phyloP scores from a whole-genome alignment of 441 rosid species.

The Kokia cookei region DNA sequence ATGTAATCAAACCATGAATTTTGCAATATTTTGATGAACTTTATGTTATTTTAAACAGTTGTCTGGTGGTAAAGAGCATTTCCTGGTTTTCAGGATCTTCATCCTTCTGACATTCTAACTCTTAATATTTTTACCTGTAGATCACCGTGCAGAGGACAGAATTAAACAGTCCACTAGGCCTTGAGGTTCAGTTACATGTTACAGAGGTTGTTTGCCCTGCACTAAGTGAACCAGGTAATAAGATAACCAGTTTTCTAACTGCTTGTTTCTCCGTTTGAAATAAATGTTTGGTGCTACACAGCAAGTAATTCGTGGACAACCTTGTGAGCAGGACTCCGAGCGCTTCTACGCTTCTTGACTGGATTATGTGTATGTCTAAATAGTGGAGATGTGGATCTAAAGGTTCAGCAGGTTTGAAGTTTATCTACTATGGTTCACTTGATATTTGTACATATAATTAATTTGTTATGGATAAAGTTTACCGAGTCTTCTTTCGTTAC shows the following conservation, averaged over 20 bases:
- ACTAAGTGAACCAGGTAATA: constrained; percentile 93
- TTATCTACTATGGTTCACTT: background rate
- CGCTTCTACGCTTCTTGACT: constrained; percentile 94
- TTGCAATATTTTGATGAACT: constrained; percentile 15
- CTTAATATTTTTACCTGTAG: constrained; percentile 31
- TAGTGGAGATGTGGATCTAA: constrained; percentile 89
- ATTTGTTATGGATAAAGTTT: constrained; percentile 10
- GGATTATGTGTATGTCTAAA: constrained; percentile 91
- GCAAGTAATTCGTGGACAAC: constrained; percentile 5
- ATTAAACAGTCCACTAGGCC: constrained; percentile 85
- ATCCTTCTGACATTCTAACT: constrained; percentile 17
- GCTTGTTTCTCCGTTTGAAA: constrained; percentile 2
- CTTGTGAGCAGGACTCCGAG: constrained; percentile 75
- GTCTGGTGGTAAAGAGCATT: constrained; percentile 5
- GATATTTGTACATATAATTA: background rate
- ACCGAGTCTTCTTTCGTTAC: constrained; percentile 8
- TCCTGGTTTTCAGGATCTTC: background rate
- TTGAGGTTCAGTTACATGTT: constrained; percentile 93
- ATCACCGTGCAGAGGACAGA: constrained; percentile 97
- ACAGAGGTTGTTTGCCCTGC: constrained; percentile 98
- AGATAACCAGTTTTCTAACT: background rate
- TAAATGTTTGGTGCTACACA: background rate
- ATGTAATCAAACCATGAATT: constrained; percentile 48
- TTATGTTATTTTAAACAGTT: constrained; percentile 10
- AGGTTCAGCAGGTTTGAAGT: constrained; percentile 69